Conservation (phyloP, 2,329 filamentous ascomycete genomes). For the Aspergillus aculeatinus region DNA sequence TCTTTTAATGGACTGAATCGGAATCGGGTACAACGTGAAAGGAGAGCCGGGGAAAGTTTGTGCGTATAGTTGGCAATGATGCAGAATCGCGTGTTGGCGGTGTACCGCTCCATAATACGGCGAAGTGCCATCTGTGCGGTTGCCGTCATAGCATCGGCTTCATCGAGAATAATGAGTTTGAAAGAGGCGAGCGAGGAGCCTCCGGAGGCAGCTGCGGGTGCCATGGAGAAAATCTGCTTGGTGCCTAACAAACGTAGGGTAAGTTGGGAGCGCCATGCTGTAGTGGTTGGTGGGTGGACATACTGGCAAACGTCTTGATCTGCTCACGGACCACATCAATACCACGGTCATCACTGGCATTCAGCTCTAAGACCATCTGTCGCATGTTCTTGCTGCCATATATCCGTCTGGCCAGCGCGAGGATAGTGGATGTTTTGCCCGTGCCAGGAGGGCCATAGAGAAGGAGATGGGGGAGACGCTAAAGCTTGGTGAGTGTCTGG, state of each 20-base stretch:
- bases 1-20: conserved; percentile 93
- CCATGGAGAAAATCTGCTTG: conserved; percentile 88
- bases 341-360: conserved; percentile 93
- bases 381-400: conserved; percentile 91
- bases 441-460: conserved; percentile 96
- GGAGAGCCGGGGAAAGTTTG: conserved; percentile 87
- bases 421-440: conserved; percentile 94
- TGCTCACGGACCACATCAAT: conserved; percentile 98
- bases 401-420: conserved; percentile 88
- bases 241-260: conserved; percentile 51
- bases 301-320: conserved; percentile 96
- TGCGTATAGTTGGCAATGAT: conserved; percentile 99
- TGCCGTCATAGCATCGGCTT: conserved; percentile 99
- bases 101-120: conserved; percentile 99
- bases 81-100: conserved; percentile 94
- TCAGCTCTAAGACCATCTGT: conserved; percentile 97
- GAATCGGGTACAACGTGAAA: conserved; percentile 93
- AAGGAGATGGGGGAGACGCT: conserved; percentile 87
- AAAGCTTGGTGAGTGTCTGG: neutral
- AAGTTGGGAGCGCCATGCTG: neutral
- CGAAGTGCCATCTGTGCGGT: conserved; percentile 96
- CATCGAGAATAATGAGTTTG: conserved; percentile 96
- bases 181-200: conserved; percentile 65
- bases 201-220: conserved; percentile 45
- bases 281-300: conserved; percentile 14